Evolutionary conservation across 805 yeast species (phyloP), one percentile per base, ranked within the genome.

Genomic region (Novakomyces olei): DNA sequence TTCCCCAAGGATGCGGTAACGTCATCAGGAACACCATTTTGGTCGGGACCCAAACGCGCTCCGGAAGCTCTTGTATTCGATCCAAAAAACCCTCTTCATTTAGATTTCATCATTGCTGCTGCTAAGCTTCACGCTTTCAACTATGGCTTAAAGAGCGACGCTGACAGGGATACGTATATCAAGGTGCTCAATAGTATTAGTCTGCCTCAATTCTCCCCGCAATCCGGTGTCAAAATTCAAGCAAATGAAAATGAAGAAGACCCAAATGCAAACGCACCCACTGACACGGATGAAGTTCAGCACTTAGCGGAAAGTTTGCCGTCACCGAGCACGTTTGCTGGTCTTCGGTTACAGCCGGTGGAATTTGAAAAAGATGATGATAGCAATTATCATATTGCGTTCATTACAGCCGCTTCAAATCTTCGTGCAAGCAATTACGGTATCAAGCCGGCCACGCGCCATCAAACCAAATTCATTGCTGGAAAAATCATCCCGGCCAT

Each of bases 351-450:
- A 44, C 61, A 50, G 20, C 83, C 93, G n/a, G 88, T 75, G 30
- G 96, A 83, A 43, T 88, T 88, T 51, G 99, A 88, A 58, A 88
- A 88, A 57, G 99, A 88, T 57, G 98, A 88, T 53, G 99, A 88
- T 51, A 54, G 88, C 5, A 88, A 88, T 52, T 92, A 80, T 50
- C 99, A 88, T 55, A 85, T 88, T 45, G 93, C 85, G 51, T 88
- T 88, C 54, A 88, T 88, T 44, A 62, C 85, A 12, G 92, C 96
- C 15, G 92, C 95, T 15, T 85, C 96, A 2, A 88, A 88, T 53
- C 70, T 92, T 55, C 73, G 99, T 53, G 99, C 99, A 19, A 61
- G 70, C 55, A 85, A 81, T 56, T 41, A 41, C 32, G 18, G 33
- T 6, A 41, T 41, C 17, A 43, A 37, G 48, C 60, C 80, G 8